These are phyloP conservation scores for Hypoxylon sp. DNA, from an alignment of 2,329 filamentous ascomycete genomes.

Conservation along the genomic window DNA sequence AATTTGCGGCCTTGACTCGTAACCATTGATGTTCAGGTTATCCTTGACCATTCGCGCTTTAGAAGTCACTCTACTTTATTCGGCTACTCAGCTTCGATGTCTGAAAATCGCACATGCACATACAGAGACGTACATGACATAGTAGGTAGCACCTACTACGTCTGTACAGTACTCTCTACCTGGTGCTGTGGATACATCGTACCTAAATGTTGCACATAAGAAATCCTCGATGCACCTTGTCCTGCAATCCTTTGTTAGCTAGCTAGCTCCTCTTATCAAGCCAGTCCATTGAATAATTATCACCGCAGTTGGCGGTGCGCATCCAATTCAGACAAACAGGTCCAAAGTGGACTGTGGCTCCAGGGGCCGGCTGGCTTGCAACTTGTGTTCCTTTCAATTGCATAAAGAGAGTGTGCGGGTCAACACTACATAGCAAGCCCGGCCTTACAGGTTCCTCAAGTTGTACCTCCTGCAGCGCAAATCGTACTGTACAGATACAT, in stretches of 20 bases:
- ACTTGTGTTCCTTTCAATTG: conserved; percentile 17
- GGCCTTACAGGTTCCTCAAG: too few species aligned
- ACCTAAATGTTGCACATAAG: conserved; percentile 25
- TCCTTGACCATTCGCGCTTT: neutral
- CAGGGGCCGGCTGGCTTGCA: too few species aligned
- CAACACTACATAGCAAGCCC: conserved; percentile 20
- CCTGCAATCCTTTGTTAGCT: conserved; percentile 33
- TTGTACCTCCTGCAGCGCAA: conserved; percentile 25
- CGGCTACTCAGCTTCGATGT: neutral
- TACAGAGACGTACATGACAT: too few species aligned
- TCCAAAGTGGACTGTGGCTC: conserved; percentile 2
- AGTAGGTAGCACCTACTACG: conserved; percentile 8
- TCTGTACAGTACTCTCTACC: conserved; percentile 3
- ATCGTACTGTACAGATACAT: conserved; percentile 32
- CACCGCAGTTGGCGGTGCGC: conserved; percentile 16
- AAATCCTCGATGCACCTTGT: conserved; percentile 22
- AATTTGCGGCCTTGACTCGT: neutral
- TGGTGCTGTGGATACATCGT: conserved; percentile 14
- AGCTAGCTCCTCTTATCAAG: conserved; percentile 16
- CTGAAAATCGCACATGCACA: neutral
- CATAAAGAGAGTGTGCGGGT: conserved; percentile 26
- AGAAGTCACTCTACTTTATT: neutral
- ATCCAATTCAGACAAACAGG: conserved; percentile 26
- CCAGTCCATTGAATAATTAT: conserved; percentile 30
- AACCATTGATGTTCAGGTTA: too few species aligned